Base-by-base conservation (phyloP, 306 rosid genomes). In the Sphenostylis stenocarpa region DNA sequence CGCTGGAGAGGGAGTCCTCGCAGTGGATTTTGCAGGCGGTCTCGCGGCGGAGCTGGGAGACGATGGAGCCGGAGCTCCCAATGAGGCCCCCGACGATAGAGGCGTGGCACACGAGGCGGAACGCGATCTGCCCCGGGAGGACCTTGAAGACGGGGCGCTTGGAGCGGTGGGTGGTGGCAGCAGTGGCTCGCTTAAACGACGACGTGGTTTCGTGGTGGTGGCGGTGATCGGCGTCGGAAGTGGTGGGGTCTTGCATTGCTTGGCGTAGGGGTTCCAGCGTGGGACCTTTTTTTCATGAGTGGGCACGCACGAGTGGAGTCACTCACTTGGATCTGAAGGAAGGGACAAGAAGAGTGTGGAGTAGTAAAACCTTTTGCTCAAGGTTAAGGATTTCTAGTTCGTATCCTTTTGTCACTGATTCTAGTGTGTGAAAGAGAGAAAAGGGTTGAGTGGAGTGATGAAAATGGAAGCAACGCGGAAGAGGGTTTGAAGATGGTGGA, bases 31-130 rank as follows among this genome's bases (percentile, higher is more conserved):
- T 84, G 43, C 87, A 71, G 2, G 70, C 84, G 0, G 93, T 87
- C 20, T 87, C 89, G 23, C 88, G 83, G 76, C 88, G 86, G 80
- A 89, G 85, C 69, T 80, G 88, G 2, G 88, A 85, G 1, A 89
- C 83, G 71, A 77, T 57, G 52, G 81, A 52, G 26, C 91, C 89
- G 47, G 79, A 57, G 80, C 75, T 83, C 0, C 91, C 91, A 63
- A 89, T 84, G 60, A 89, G 45, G n/a, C 91, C 84, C 38, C 89
- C 84, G 7, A 80, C 78, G 45, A 31, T 73, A 7, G 87, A 73
- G n/a, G 82, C 29, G 67, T 77, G 83, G 80, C 87, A 83, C 4
- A 89, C 80, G 8, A 89, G 9, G 14, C 88, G 86, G 75, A 89
- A 83, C 28, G 81, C 77, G 63, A 83, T 85, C 81, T 89, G 85